These are phyloP conservation scores for Stereocaulon alpinum DNA, from an alignment of 495 filamentous ascomycete genomes.

Conservation along the genomic window DNA sequence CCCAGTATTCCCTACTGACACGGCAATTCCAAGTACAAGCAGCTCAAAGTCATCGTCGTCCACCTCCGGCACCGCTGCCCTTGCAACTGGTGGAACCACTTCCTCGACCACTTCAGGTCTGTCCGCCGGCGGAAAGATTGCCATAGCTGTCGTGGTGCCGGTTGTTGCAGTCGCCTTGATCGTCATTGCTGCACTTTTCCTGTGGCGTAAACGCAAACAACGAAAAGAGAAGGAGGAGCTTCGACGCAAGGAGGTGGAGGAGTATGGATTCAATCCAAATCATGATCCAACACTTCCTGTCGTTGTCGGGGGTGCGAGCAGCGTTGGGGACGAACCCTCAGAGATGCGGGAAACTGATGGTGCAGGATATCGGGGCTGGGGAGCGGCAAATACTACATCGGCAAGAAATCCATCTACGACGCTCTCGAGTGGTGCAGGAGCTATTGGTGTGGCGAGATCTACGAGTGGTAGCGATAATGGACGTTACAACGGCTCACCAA, in stretches of 20 bases:
- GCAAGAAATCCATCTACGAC: conserved; percentile 75
- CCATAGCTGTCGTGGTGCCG: conserved; percentile 87
- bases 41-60: conserved; percentile 16
- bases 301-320: conserved; percentile 44
- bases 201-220: conserved; percentile 80
- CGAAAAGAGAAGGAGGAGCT: conserved; percentile 78
- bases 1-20: conserved; percentile 1
- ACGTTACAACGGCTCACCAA: conserved; percentile 58
- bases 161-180: conserved; percentile 81
- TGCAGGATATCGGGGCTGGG: conserved; percentile 89
- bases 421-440: conserved; percentile 62
- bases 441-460: conserved; percentile 60
- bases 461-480: conserved; percentile 48
- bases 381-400: conserved; percentile 66
- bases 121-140: conserved; percentile 57
- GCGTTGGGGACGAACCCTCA: conserved; percentile 40
- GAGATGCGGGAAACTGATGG: conserved; percentile 59
- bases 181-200: conserved; percentile 61
- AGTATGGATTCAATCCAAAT: conserved; percentile 94
- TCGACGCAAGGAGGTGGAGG: conserved; percentile 87
- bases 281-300: conserved; percentile 73
- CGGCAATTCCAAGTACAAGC: conserved; percentile 13
- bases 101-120: conserved; percentile 38
- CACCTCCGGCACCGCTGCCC: conserved; percentile 16
- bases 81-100: conserved; percentile 12